These are phyloP conservation scores for Colletotrichum brevisporum DNA, from an alignment of 2,329 filamentous ascomycete species.

Conservation along the genomic window DNA sequence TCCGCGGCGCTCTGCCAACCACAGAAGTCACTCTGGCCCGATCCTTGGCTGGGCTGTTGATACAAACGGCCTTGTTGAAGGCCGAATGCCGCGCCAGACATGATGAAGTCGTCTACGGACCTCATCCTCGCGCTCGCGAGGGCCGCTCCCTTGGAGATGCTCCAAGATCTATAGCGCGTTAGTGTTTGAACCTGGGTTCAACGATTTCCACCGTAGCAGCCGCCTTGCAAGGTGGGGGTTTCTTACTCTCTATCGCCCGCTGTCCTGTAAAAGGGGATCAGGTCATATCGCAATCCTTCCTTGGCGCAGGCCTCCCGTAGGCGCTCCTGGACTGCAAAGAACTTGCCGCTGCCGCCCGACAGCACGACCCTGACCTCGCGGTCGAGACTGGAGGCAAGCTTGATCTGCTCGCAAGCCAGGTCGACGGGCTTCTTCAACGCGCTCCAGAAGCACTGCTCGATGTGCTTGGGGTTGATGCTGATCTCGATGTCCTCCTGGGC, in stretches of 20 bases:
- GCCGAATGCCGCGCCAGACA: slow-evolving; percentile 23
- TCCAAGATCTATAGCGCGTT: slow-evolving; percentile 1
- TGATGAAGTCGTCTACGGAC: neutral
- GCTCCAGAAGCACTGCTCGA: neutral
- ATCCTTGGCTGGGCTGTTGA: neutral
- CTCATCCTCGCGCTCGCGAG: neutral
- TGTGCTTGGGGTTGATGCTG: neutral
- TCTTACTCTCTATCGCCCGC: slow-evolving; percentile 4
- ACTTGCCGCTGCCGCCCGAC: slow-evolving; percentile 8
- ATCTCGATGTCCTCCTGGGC: neutral
- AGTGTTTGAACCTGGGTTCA: neutral
- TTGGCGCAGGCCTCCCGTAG: neutral
- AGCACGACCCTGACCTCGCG: neutral
- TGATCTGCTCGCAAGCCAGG: neutral
- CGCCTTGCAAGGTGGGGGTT: neutral
- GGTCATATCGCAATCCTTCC: neutral
- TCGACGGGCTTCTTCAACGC: neutral
- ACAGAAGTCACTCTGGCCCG: neutral
- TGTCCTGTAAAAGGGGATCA: neutral
- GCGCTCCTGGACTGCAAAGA: neutral
- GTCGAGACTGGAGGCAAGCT: neutral
- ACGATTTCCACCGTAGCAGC: neutral
- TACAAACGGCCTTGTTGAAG: neutral
- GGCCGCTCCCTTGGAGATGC: slow-evolving; percentile 5
- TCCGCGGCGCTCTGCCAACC: neutral